Evolutionary conservation across 495 filamentous ascomycete species (phyloP), one percentile per base, ranked within the genome.

Genomic region (Podospora australis): DNA sequence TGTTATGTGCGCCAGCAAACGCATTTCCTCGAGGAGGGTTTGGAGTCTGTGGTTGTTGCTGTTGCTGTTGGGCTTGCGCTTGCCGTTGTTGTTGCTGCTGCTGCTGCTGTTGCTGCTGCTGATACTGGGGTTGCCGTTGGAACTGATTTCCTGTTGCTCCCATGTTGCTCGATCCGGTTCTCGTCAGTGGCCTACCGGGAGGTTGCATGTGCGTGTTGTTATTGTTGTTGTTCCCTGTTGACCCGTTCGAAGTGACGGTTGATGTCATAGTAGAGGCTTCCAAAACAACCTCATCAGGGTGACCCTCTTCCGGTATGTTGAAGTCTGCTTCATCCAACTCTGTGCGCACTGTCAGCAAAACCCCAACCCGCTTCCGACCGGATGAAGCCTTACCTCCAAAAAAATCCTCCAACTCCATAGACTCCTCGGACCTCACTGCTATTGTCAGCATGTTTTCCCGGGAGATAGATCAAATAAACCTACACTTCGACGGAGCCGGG

Each of bases 321-420:
- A 90, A 88, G 59, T 90, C 85, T 20, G 78, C 82, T 66, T 87
- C 84, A 57, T 88, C 84, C 56, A 88, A 80, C 26, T 87, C 75
- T n/a, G n/a, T n/a, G n/a, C n/a, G n/a, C n/a, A n/a, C n/a, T n/a
- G n/a, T n/a, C n/a, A n/a, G n/a, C n/a, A n/a, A n/a, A n/a, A n/a
- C n/a, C n/a, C n/a, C n/a, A n/a, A n/a, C n/a, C n/a, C n/a, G n/a
- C n/a, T n/a, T n/a, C n/a, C n/a, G n/a, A n/a, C n/a, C n/a, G n/a
- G n/a, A n/a, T n/a, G n/a, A n/a, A n/a, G n/a, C n/a, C n/a, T n/a
- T n/a, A n/a, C n/a, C n/a, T 53, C 82, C 86, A 64, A 87, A 83
- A 54, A 90, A 78, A 46, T 83, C 79, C 49, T 82, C 86, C 42
- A 71, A 63, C 49, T 82, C 86, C 44, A 72, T 63, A 0, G 67